Conservation (phyloP, 2,329 filamentous ascomycete genomes). For the Ambrosiella xylebori region DNA sequence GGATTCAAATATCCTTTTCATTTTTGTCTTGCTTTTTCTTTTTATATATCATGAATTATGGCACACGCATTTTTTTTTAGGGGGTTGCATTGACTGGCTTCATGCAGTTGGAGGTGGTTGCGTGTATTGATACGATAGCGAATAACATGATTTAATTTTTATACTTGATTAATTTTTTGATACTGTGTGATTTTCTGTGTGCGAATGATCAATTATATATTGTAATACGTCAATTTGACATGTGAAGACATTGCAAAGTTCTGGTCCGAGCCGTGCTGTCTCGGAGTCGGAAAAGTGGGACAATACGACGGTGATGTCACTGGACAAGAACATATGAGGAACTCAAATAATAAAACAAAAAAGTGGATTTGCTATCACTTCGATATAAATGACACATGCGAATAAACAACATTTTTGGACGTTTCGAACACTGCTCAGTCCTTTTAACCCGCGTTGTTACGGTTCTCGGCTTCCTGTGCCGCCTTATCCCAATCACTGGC, state of each 20-base stretch:
- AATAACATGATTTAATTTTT: neutral
- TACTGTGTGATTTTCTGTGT: neutral
- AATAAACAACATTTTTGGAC: neutral
- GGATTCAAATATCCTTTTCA: neutral
- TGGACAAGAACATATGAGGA: no score
- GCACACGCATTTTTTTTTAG: neutral
- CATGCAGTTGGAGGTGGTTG: neutral
- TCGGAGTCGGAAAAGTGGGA: no score
- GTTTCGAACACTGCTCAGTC: neutral
- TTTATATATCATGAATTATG: neutral
- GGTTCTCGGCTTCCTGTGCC: constrained; percentile 32
- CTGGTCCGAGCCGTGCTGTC: no score
- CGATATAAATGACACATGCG: neutral
- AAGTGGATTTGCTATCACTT: neutral
- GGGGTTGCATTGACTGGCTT: neutral
- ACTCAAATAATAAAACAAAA: no score
- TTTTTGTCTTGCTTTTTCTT: neutral
- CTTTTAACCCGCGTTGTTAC: constrained; percentile 29
- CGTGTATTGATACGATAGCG: neutral
- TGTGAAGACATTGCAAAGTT: no score
- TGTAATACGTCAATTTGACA: no score
- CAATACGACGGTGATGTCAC: no score
- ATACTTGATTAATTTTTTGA: neutral
- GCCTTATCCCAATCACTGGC: constrained; percentile 37
- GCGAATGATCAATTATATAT: no score